Evolutionary conservation across 495 filamentous ascomycete genomes (phyloP).

Genomic region (Baudoinia panamericana): DNA sequence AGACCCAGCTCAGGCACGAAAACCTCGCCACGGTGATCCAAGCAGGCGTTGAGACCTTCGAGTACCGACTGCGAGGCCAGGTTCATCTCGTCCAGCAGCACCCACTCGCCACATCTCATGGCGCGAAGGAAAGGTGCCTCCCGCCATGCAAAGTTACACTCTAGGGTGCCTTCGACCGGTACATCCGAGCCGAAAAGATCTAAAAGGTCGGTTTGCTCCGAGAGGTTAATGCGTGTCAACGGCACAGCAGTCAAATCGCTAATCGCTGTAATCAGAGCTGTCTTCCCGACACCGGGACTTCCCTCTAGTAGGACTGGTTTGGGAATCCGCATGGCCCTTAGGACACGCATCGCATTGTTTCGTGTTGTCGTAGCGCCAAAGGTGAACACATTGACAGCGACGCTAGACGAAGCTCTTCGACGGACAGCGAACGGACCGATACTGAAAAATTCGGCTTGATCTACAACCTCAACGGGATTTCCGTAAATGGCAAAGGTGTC

Average conservation of each 20-base stretch:
- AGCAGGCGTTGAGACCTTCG: slow-evolving; percentile 90
- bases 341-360: slow-evolving; percentile 76
- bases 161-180: slow-evolving; percentile 74
- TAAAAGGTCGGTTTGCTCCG: slow-evolving; percentile 93
- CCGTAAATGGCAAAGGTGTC: slow-evolving; percentile 53
- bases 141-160: slow-evolving; percentile 84
- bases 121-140: slow-evolving; percentile 91
- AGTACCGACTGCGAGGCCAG: slow-evolving; percentile 92
- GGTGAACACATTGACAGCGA: slow-evolving; percentile 49
- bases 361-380: slow-evolving; percentile 81
- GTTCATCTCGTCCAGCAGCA: slow-evolving; percentile 97
- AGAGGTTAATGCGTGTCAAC: slow-evolving; percentile 87
- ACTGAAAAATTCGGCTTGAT: slow-evolving; percentile 37
- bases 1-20: slow-evolving; percentile 92
- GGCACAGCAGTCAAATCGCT: slow-evolving; percentile 63
- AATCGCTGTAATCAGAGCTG: slow-evolving; percentile 75
- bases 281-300: slow-evolving; percentile 94
- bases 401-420: slow-evolving; percentile 34
- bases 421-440: slow-evolving; percentile 64
- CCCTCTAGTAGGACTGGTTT: slow-evolving; percentile 93
- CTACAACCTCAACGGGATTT: slow-evolving; percentile 36
- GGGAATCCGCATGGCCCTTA: slow-evolving; percentile 73
- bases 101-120: slow-evolving; percentile 94
- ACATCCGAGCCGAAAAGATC: slow-evolving; percentile 97
- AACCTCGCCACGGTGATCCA: slow-evolving; percentile 92